These are phyloP conservation scores for Euphorbia pulcherrima DNA, from an alignment of 345 rosid genomes.

Conservation along the genomic window DNA sequence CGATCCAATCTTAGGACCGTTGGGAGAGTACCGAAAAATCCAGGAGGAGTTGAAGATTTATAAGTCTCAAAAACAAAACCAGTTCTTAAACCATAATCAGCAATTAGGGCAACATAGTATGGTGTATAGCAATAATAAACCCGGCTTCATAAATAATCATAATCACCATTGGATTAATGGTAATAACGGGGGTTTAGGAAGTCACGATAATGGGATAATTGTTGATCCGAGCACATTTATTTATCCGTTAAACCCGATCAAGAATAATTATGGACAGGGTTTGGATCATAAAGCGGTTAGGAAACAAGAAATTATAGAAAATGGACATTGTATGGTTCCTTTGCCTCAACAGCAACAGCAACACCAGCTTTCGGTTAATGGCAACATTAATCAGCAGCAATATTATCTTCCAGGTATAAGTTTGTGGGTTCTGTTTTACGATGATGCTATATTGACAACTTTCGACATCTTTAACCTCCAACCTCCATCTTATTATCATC, in stretches of 20 bases:
- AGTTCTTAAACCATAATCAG: slow-evolving; percentile 2
- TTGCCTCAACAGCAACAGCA: slow-evolving; percentile 13
- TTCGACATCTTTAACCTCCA: too few relatives aligned
- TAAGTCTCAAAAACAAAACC: slow-evolving; percentile 26
- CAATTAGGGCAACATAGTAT: slow-evolving; percentile 11
- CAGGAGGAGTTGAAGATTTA: slow-evolving; percentile 50
- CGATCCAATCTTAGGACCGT: slow-evolving; percentile 58
- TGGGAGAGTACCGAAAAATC: slow-evolving; percentile 51
- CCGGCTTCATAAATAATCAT: not conserved
- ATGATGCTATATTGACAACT: too few relatives aligned
- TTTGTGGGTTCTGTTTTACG: too few relatives aligned
- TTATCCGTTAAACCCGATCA: slow-evolving; percentile 9
- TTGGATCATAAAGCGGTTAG: slow-evolving; percentile 17
- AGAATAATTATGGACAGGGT: slow-evolving; percentile 14
- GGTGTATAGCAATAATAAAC: not conserved
- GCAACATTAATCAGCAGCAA: slow-evolving; percentile 25
- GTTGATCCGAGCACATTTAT: slow-evolving; percentile 24
- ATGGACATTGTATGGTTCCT: slow-evolving; percentile 17
- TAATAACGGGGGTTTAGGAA: too few relatives aligned
- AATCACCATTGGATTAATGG: not conserved
- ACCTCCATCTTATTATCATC: too few relatives aligned
- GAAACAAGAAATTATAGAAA: slow-evolving; percentile 23
- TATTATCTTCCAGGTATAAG: slow-evolving; percentile 30
- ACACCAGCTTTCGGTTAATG: slow-evolving; percentile 19
- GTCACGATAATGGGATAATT: slow-evolving; percentile 17